phyloP scores from a whole-genome alignment of 2,329 filamentous ascomycete genomes.

The Diaporthe capsici region DNA sequence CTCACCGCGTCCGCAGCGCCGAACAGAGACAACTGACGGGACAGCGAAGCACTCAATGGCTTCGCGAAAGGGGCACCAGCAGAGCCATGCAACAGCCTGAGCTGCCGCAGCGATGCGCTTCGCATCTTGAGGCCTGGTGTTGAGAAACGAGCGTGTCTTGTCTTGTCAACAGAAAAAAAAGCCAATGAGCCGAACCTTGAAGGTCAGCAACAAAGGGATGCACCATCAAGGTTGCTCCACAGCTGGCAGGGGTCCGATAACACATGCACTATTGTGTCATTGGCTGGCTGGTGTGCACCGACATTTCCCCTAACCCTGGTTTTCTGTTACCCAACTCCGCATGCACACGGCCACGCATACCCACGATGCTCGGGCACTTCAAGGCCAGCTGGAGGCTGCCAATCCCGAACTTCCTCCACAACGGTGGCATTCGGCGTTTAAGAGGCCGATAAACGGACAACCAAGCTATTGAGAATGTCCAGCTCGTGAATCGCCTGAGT shows the following conservation, averaged over 20 bases:
- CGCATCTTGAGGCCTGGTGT: constrained; percentile 19
- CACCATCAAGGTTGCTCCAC: background rate
- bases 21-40: background rate
- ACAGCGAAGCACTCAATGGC: background rate
- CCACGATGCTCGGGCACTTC: background rate
- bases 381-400: background rate
- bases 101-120: constrained; percentile 38
- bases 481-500: too few relatives aligned
- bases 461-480: too few relatives aligned
- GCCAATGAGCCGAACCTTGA: background rate
- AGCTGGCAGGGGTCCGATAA: constrained; percentile 24
- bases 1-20: constrained; percentile 1
- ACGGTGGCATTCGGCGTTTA: background rate
- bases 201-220: constrained; percentile 24
- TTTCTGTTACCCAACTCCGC: background rate
- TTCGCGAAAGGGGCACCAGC: background rate
- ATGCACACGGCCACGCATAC: background rate
- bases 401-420: constrained; percentile 21
- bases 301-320: background rate
- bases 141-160: constrained; percentile 9
- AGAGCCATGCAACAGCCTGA: constrained; percentile 30
- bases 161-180: background rate
- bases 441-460: background rate
- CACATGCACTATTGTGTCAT: constrained; percentile 18
- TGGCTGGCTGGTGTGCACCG: background rate